Conservation (phyloP, 2,329 filamentous ascomycete genomes). For the Trichoderma koningii region DNA sequence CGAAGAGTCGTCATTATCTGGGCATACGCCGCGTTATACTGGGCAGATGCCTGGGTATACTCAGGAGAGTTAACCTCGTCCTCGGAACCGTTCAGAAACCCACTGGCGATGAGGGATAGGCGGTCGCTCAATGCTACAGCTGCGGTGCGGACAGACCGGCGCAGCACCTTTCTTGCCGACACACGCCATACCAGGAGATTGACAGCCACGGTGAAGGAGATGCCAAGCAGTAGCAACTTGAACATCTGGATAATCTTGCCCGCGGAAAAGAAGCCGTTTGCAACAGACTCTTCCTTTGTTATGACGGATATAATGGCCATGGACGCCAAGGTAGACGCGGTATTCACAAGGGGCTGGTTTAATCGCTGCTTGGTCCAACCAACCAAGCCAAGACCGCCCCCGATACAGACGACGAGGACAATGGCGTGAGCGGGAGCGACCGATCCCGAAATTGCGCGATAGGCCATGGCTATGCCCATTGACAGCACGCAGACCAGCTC, state of each 20-base stretch:
- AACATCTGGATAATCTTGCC: conserved; percentile 80
- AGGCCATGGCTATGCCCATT: conserved; percentile 84
- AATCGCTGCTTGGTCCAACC: conserved; percentile 84
- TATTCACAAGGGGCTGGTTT: conserved; percentile 78
- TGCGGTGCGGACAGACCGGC: conserved; percentile 69
- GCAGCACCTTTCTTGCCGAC: conserved; percentile 73
- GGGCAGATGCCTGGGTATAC: conserved; percentile 62
- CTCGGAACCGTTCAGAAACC: conserved; percentile 82
- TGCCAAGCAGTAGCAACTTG: conserved; percentile 81
- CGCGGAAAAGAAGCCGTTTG: conserved; percentile 77
- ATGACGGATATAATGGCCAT: conserved; percentile 87
- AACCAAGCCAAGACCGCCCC: conserved; percentile 81
- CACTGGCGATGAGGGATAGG: conserved; percentile 76
- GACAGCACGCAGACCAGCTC: conserved; percentile 73
- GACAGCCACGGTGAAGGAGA: conserved; percentile 68
- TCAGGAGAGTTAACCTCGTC: conserved; percentile 69
- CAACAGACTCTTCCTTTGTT: conserved; percentile 87
- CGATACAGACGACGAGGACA: conserved; percentile 80
- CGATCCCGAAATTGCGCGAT: conserved; percentile 66
- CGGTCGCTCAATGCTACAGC: conserved; percentile 78
- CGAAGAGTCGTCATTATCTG: conserved; percentile 74
- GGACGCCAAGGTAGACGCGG: conserved; percentile 81
- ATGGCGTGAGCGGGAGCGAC: conserved; percentile 74
- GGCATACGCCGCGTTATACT: conserved; percentile 68
- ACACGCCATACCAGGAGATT: conserved; percentile 78